Evolutionary conservation across 768 basidiomycete genomes (phyloP), one percentile per base, ranked within the genome.

Genomic region (Suillus occidentalis): DNA sequence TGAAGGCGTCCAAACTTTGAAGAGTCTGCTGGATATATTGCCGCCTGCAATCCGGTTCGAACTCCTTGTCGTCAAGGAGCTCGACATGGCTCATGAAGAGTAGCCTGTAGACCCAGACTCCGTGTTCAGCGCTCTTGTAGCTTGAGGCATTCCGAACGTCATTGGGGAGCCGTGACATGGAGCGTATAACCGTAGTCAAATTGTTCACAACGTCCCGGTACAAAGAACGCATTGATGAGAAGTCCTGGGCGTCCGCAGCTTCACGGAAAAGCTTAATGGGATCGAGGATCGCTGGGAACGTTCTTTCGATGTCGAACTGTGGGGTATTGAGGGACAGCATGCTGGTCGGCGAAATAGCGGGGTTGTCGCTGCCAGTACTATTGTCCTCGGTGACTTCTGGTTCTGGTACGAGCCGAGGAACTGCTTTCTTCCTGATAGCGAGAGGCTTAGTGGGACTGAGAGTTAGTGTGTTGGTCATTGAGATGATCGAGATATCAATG

Each of bases 271-370:
- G 67, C 0, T 66, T 67, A 25, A 73, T 66, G 4, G 77, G 71
- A 16, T 65, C 64, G 60, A 78, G 56, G 61, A 82, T 76, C 1
- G 79, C 77, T 1, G 80, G 78, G 63, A 79, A 81, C 8, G 76
- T 72, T 49, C 65, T 72, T n/a, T 34, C 75, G 25, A n/a, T n/a
- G n/a, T n/a, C n/a, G 62, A 77, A 78, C 7, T 56, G 69, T 22
- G 71, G 64, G 56, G 60, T 13, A 6, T 36, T 40, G 58, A 25
- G 12, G 37, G 49, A 60, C 10, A 65, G 22, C 13, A 65, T 42
- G 9, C 52, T 45, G 6, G 77, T 73, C 0, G 70, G 70, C 20
- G 77, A 63, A 12, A 73, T 69, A 0, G 66, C 68, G 22, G 72
- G 67, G 14, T 74, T 70, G n/a, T 72, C 66, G 55, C 72, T 77